These are phyloP conservation scores for Botrytis galanthina DNA, from an alignment of 2,329 filamentous ascomycete species.

Conservation along the genomic window DNA sequence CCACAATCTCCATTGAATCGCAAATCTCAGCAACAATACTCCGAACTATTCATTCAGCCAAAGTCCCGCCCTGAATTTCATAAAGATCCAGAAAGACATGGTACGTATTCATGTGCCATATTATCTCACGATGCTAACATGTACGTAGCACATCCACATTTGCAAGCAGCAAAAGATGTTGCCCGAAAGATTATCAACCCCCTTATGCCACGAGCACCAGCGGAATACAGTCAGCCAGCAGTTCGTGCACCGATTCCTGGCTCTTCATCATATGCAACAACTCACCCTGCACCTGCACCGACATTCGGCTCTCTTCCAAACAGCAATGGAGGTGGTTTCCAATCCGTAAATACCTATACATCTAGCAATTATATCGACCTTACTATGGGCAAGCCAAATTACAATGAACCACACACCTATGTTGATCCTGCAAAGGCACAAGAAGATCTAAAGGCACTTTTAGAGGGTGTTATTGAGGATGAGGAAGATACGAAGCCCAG, in stretches of 20 bases:
- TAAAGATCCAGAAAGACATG: slow-evolving; percentile 29
- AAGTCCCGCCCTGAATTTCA: slow-evolving; percentile 38
- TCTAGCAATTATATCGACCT: slow-evolving; percentile 37
- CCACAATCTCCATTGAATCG: slow-evolving; percentile 38
- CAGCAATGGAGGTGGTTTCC: slow-evolving; percentile 34
- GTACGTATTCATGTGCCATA: slow-evolving; percentile 23
- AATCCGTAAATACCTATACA: slow-evolving; percentile 31
- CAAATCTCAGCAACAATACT: slow-evolving; percentile 29
- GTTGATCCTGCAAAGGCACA: slow-evolving; percentile 66
- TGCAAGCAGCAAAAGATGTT: slow-evolving; percentile 35
- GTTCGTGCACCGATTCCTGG: slow-evolving; percentile 30
- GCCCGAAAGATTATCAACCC: slow-evolving; percentile 32
- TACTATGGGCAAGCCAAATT: slow-evolving; percentile 28
- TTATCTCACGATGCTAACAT: background rate
- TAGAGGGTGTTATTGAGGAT: slow-evolving; percentile 78
- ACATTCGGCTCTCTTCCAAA: slow-evolving; percentile 37
- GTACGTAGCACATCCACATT: slow-evolving; percentile 32
- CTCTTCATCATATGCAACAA: slow-evolving; percentile 33
- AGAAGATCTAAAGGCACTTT: slow-evolving; percentile 75
- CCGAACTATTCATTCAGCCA: slow-evolving; percentile 36
- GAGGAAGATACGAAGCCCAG: slow-evolving; percentile 47
- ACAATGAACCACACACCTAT: slow-evolving; percentile 36
- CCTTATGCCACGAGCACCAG: slow-evolving; percentile 33
- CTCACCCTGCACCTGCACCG: slow-evolving; percentile 30
- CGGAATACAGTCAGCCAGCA: slow-evolving; percentile 28